Conservation (phyloP, 108 stramenopile genomes). For the Nannochloropsis gaditana region DNA sequence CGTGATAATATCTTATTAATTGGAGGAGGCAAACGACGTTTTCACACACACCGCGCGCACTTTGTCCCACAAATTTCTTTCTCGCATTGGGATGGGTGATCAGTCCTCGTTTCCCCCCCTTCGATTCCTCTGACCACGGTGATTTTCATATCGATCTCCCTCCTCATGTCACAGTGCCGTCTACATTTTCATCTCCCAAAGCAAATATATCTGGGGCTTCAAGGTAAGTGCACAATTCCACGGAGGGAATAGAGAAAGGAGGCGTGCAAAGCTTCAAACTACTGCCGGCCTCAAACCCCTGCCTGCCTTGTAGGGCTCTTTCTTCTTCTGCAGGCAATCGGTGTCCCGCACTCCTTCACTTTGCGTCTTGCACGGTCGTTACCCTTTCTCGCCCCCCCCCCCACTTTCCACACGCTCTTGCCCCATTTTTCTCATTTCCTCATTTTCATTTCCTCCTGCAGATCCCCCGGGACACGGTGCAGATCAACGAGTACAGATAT, state of each 20-base stretch:
- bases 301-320: too few relatives aligned
- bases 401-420: background rate
- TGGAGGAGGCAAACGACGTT: too few relatives aligned
- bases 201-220: conserved; percentile 21
- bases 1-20: too few relatives aligned
- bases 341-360: too few relatives aligned
- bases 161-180: background rate
- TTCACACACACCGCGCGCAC: too few relatives aligned
- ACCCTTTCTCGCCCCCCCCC: background rate
- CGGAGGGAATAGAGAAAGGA: background rate
- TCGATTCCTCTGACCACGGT: background rate
- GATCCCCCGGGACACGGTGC: conserved; percentile 6
- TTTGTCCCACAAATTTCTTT: too few relatives aligned
- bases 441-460: background rate
- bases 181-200: conserved; percentile 12
- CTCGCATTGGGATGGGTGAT: too few relatives aligned
- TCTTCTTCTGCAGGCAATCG: too few relatives aligned
- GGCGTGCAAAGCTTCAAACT: background rate
- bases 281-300: too few relatives aligned
- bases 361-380: too few relatives aligned
- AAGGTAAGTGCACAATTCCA: background rate
- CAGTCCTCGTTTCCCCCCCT: background rate
- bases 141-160: too few relatives aligned
- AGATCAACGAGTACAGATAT: background rate
- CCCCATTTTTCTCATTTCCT: conserved; percentile 14